These are phyloP conservation scores for Chalciporus sphaerocephalus DNA, from an alignment of 768 basidiomycete genomes.

Conservation along the genomic window DNA sequence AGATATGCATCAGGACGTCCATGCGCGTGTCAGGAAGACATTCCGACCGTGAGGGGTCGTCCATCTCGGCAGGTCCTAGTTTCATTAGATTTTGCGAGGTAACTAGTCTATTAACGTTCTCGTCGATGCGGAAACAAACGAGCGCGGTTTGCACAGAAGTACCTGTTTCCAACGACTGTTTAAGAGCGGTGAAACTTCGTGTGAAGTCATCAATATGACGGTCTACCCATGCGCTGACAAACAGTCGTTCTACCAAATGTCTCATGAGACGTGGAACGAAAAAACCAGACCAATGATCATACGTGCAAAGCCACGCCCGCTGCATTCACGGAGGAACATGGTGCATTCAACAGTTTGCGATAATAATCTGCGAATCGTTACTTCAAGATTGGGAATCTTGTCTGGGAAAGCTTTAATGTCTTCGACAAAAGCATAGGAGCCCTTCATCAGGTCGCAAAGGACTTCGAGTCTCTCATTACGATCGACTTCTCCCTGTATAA, in stretches of 20 bases:
- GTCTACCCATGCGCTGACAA: constrained; percentile 17
- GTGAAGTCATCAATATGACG: constrained; percentile 19
- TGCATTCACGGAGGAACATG: constrained; percentile 35
- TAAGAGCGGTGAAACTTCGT: constrained; percentile 21
- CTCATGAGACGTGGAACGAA: constrained; percentile 6
- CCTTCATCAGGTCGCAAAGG: constrained; percentile 29
- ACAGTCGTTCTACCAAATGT: constrained; percentile 12
- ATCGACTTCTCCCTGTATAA: constrained; percentile 27
- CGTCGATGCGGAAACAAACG: constrained; percentile 29
- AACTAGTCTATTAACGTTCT: constrained; percentile 25
- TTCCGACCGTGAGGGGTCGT: constrained; percentile 19
- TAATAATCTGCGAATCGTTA: constrained; percentile 22
- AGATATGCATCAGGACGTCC: constrained; percentile 26
- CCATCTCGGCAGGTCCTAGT: constrained; percentile 30
- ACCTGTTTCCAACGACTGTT: constrained; percentile 25
- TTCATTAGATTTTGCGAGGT: constrained; percentile 19
- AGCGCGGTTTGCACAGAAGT: constrained; percentile 22
- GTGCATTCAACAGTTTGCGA: constrained; percentile 35
- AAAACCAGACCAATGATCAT: neutral
- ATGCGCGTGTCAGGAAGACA: constrained; percentile 32
- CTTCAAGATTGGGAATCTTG: constrained; percentile 27
- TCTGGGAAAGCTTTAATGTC: constrained; percentile 25
- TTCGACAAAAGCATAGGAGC: constrained; percentile 31
- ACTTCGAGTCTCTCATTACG: constrained; percentile 23
- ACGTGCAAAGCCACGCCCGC: constrained; percentile 34